Evolutionary conservation across 371 early-diverging fungal species (phyloP).

Genomic region (Saksenaea vasiformis): DNA sequence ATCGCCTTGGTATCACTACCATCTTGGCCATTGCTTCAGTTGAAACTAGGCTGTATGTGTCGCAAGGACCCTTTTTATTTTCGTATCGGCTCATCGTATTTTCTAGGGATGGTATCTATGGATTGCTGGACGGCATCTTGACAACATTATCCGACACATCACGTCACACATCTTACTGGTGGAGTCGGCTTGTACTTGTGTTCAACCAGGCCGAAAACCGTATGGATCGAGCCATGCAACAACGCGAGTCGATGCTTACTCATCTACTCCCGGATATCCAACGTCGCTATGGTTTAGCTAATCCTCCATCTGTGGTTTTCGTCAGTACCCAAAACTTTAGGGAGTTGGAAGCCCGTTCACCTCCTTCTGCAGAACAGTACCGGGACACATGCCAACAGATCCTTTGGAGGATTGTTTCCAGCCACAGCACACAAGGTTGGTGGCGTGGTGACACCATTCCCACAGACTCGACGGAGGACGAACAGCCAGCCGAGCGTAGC

Average conservation of each 20-base stretch:
- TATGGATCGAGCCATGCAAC: not conserved
- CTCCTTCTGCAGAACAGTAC: conserved; percentile 2
- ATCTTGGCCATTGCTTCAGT: not conserved
- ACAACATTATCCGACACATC: not conserved
- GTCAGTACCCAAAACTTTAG: conserved; percentile 3
- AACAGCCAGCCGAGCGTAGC: not conserved
- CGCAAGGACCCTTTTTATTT: not conserved
- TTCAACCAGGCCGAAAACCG: conserved; percentile 9
- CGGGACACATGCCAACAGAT: conserved; percentile 11
- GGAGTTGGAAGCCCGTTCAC: not conserved
- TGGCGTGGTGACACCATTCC: conserved; percentile 12
- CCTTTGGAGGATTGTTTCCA: conserved; percentile 5
- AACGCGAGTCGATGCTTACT: conserved; percentile 4
- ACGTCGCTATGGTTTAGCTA: conserved; percentile 1
- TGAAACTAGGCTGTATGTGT: not conserved
- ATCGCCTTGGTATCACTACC: not conserved
- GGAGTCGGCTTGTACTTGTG: conserved; percentile 7
- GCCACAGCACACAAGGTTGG: conserved; percentile 7
- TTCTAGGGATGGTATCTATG: not conserved
- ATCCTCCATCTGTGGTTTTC: conserved; percentile 12
- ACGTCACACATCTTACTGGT: not conserved
- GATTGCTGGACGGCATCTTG: not conserved
- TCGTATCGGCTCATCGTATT: not conserved
- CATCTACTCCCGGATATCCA: conserved; percentile 7
- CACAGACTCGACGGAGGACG: too few relatives aligned